phyloP scores from a whole-genome alignment of 345 rosid genomes.

The Populus ilicifolia region DNA sequence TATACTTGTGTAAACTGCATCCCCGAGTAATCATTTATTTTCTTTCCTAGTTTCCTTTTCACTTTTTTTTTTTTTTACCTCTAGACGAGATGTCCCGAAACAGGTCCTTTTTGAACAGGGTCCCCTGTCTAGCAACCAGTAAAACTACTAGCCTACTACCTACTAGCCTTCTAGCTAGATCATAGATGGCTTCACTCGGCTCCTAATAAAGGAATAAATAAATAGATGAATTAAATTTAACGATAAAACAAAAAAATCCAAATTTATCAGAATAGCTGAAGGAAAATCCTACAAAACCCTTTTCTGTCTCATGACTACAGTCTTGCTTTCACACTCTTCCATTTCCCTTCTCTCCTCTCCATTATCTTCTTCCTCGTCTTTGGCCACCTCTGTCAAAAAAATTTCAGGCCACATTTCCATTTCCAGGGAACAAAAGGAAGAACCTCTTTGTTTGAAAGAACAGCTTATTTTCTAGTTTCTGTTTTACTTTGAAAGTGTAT shows the following conservation, averaged over 20 bases:
- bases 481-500: background rate
- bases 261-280: background rate
- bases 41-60: no score
- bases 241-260: background rate
- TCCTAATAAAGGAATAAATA: no score
- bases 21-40: no score
- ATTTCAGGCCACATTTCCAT: background rate
- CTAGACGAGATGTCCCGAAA: no score
- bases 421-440: background rate
- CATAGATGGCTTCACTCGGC: no score
- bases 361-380: background rate
- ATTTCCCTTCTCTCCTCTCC: background rate
- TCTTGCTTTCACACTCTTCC: background rate
- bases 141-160: no score
- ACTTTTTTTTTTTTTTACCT: no score
- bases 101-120: no score
- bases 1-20: no score
- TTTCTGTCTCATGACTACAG: background rate
- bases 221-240: background rate
- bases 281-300: background rate
- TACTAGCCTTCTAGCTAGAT: no score
- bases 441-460: background rate
- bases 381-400: background rate
- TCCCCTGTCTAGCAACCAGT: no score
- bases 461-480: background rate